These are phyloP conservation scores for Aspergillus candidus DNA, from an alignment of 2,329 filamentous ascomycete genomes.

Conservation along the genomic window DNA sequence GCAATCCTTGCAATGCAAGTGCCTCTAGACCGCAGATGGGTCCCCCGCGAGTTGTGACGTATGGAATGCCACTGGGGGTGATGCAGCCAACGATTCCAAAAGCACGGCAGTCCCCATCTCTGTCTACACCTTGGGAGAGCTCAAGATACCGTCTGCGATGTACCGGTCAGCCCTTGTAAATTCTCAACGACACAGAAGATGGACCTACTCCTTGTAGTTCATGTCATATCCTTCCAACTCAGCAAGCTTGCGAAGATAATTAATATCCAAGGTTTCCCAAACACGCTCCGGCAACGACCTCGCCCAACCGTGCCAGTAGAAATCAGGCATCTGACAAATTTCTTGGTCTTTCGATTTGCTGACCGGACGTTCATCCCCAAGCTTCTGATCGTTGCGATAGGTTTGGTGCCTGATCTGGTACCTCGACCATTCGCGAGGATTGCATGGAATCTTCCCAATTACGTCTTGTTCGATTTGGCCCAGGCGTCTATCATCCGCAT, in stretches of 20 bases:
- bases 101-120: constrained; percentile 42
- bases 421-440: constrained; percentile 21
- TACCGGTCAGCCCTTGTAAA: background rate
- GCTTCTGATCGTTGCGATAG: constrained; percentile 44
- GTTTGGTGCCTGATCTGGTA: constrained; percentile 57
- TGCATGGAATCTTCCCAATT: too few species aligned
- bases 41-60: constrained; percentile 55
- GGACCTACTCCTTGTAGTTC: constrained; percentile 50
- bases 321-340: constrained; percentile 49
- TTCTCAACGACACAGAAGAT: background rate
- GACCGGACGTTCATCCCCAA: constrained; percentile 53
- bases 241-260: constrained; percentile 46
- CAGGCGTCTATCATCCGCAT: constrained; percentile 50
- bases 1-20: constrained; percentile 62
- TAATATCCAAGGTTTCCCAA: constrained; percentile 61
- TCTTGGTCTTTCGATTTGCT: constrained; percentile 56
- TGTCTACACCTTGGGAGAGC: constrained; percentile 67
- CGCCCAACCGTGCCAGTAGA: constrained; percentile 49
- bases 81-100: constrained; percentile 61
- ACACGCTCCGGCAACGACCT: constrained; percentile 52
- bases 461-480: constrained; percentile 47
- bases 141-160: constrained; percentile 47
- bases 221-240: constrained; percentile 48
- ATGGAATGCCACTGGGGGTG: constrained; percentile 60
- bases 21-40: constrained; percentile 58